Percentiles rank a stretch among this genome's conserved stretches.
phyloP scores from a whole-genome alignment of 2,329 filamentous ascomycete genomes.

The Ploettnerulaceae sp. region DNA sequence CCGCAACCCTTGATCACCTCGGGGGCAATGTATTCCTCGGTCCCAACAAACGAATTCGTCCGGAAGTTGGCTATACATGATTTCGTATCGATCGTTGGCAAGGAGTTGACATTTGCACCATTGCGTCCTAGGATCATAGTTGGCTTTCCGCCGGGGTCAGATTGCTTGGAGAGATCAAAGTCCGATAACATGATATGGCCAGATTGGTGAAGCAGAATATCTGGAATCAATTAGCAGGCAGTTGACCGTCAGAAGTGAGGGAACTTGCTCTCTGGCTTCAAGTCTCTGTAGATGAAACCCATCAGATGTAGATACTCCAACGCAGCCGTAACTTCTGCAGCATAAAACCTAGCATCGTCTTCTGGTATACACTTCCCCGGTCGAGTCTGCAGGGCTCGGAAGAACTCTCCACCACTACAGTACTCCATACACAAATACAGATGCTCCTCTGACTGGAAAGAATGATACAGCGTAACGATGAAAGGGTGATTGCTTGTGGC shows the following conservation, averaged over 20 bases:
- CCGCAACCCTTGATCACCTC: constrained; percentile 99
- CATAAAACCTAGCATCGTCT: constrained; percentile 95
- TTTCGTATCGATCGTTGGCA: constrained; percentile 97
- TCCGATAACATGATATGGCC: constrained; percentile 99
- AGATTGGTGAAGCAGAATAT: constrained; percentile 97
- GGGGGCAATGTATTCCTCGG: constrained; percentile 97
- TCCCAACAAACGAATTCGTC: constrained; percentile 97
- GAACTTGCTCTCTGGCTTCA: constrained; percentile 89
- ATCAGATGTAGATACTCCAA: constrained; percentile 96
- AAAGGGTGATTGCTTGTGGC: constrained; percentile 99
- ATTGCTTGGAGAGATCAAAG: constrained; percentile 97
- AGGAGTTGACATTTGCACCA: constrained; percentile 76
- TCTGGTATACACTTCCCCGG: constrained; percentile 97
- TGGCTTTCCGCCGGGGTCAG: constrained; percentile 88
- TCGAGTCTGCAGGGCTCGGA: constrained; percentile 89
- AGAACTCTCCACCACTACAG: constrained; percentile 97
- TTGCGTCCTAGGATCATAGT: constrained; percentile 92
- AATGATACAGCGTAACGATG: constrained; percentile 97
- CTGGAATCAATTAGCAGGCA: constrained; percentile 47
- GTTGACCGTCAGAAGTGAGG: constrained; percentile 15
- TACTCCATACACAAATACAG: constrained; percentile 99
- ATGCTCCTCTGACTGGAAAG: constrained; percentile 98
- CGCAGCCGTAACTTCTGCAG: constrained; percentile 93
- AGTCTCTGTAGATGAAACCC: constrained; percentile 97
- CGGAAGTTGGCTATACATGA: constrained; percentile 98